A percentile compares a stretch with the other conserved stretches of the same genome.
Evolutionary conservation across 169 alveolate genomes (phyloP).

Genomic region (Plasmodium coatneyi): DNA sequence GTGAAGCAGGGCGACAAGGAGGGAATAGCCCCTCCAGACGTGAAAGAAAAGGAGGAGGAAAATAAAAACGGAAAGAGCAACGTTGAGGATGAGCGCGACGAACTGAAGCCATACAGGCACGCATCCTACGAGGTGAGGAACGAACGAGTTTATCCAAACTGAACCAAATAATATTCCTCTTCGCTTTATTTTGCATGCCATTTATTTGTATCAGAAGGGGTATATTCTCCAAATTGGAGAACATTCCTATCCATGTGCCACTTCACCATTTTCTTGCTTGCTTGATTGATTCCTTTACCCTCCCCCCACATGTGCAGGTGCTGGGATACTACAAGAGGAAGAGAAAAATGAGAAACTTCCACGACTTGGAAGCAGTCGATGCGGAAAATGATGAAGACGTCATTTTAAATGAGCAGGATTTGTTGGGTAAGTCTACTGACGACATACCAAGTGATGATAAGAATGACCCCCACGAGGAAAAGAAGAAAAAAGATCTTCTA

Average conservation of each 20-base stretch:
- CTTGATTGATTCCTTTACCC: neutral
- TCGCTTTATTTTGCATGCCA: neutral
- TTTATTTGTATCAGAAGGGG: neutral
- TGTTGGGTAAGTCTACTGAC: neutral
- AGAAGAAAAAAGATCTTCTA: neutral
- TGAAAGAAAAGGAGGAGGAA: neutral
- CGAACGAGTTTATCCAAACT: neutral
- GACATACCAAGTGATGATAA: neutral
- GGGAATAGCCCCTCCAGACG: neutral
- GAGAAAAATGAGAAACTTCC: constrained; percentile 24
- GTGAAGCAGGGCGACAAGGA: neutral
- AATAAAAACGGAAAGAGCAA: neutral
- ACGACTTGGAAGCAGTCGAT: constrained; percentile 19
- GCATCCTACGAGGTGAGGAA: constrained; percentile 70
- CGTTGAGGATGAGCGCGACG: neutral
- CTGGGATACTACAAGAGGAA: constrained; percentile 68
- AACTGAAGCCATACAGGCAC: constrained; percentile 33
- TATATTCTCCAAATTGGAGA: neutral
- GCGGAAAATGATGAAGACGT: constrained; percentile 8
- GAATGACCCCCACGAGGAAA: neutral
- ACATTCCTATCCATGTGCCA: neutral
- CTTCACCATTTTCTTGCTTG: neutral
- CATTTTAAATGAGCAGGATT: constrained; percentile 11
- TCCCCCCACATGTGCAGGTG: constrained; percentile 3
- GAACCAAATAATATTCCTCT: neutral